Evolutionary conservation across 768 basidiomycete genomes (phyloP), one percentile per base, ranked within the genome.

Genomic region (Mycena epipterygia): DNA sequence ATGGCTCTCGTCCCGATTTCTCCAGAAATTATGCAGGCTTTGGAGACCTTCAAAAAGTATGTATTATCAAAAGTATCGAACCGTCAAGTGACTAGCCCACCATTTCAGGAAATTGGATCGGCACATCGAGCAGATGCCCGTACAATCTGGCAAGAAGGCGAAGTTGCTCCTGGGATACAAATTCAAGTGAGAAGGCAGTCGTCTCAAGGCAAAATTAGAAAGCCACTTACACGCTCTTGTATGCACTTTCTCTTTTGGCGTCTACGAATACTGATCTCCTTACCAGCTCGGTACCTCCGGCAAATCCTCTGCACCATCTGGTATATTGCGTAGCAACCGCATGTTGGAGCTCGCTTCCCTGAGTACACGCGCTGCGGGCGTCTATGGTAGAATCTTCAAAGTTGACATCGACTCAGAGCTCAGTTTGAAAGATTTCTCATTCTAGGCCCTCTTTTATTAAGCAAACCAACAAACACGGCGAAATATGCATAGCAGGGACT

Each of bases 371-470:
- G 29, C 17, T 2, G 29, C 29, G 6, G 49, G 49, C 16, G 49
- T 29, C n/a, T 46, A 46, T 46, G n/a, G 44, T 46, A 46, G 44
- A 46, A 46, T 46, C 44, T 33, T n/a, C n/a, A n/a, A n/a, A n/a
- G n/a, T n/a, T n/a, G n/a, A 52, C n/a, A 55, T 55, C 19, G 21
- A 55, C 52, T 33, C 52, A 55, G 52, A 55, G 32, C 52, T 55
- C 52, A 32, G 27, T 30, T 52, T 12, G 51, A 52, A n/a, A 32
- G 52, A 55, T 35, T 35, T 55, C 2, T 55, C 33, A 55, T 55
- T 55, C 52, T 55, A 55, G 29, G 52, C 52, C 52, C 32, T 52
- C 29, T 52, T 48, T 48, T 48, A 6, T 48, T 48, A 48, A 48
- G 23, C 46, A 48, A 48, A 48, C 46, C 46, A 52, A 52, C 51